Evolutionary conservation across 768 basidiomycete species (phyloP), one percentile per base, ranked within the genome.

Genomic region (Hemileccinum impolitum): DNA sequence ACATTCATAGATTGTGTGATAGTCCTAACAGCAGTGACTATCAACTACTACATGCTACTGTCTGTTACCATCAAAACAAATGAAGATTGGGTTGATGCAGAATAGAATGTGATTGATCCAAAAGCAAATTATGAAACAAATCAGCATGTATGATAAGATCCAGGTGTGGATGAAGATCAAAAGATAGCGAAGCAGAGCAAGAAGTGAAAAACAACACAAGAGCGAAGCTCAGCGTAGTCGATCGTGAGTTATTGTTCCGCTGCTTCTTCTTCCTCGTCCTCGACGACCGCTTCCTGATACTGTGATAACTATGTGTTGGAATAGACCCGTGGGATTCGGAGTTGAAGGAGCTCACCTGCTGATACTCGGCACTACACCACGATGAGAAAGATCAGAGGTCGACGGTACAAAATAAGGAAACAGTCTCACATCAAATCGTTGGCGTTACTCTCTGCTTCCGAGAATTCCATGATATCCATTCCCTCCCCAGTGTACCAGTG

Each of bases 401-500:
- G 9, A 50, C 35, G 31, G 26, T 23, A 50, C 3, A 43, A 45
- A 47, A 14, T 19, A 21, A 7, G 18, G 50, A 17, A 55, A 11
- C 6, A n/a, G 9, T 21, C 15, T 66, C 65, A 91, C 89, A 92
- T 84, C 41, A 93, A 66, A 70, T 93, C 91, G 3, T 75, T 77
- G 3, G 79, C 72, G 63, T 92, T 91, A 62, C 86, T 91, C 71
- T 92, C 90, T 0, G 91, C 90, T 66, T 93, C 90, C 0, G 86
- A 78, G 67, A 93, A 91, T 68, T 93, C 80, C 78, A 75, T 70
- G 15, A 78, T 63, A 63, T 94, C 93, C 93, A 94, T 94, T 37
- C 92, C 92, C 66, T 94, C 92, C 12, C 82, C 87, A 9, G 83
- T 87, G 65, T 92, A 94, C 89, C 90, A 93, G 64, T 94, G 90